These are phyloP conservation scores for Phytophthora pseudosyringae DNA, from an alignment of 352 stramenopile genomes.

Conservation along the genomic window DNA sequence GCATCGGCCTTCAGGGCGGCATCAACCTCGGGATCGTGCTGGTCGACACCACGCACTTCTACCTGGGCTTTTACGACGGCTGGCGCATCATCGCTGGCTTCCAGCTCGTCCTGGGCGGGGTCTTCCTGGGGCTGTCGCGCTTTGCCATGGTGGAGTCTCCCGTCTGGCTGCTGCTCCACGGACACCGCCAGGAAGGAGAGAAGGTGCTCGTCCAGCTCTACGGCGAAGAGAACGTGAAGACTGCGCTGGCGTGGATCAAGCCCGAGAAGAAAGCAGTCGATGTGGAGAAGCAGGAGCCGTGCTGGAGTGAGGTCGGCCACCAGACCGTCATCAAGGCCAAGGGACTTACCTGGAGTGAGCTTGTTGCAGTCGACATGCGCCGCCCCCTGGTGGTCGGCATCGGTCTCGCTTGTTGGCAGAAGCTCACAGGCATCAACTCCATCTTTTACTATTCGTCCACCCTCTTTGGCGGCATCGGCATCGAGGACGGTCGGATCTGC, in stretches of 20 bases:
- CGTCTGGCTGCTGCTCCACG: conserved; percentile 49
- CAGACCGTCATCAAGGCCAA: conserved; percentile 24
- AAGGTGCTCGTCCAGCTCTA: conserved; percentile 37
- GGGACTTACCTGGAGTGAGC: conserved; percentile 18
- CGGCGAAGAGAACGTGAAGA: conserved; percentile 39
- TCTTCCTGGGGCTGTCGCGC: conserved; percentile 43
- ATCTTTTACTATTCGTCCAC: conserved; percentile 60
- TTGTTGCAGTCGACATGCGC: conserved; percentile 30
- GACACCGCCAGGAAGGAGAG: conserved; percentile 32
- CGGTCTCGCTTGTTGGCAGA: conserved; percentile 39
- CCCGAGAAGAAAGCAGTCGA: conserved; percentile 16
- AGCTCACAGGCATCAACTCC: conserved; percentile 59
- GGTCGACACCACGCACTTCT: conserved; percentile 53
- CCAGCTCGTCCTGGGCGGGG: conserved; percentile 48
- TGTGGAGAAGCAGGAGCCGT: conserved; percentile 20
- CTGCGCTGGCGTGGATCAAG: conserved; percentile 40
- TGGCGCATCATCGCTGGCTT: conserved; percentile 64
- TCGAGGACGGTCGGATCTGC: conserved; percentile 38
- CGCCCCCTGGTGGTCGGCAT: conserved; percentile 40
- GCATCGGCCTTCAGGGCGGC: conserved; percentile 38
- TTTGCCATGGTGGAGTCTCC: conserved; percentile 58
- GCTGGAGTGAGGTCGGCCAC: conserved; percentile 35
- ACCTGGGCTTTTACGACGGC: conserved; percentile 41
- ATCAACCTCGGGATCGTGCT: conserved; percentile 48
- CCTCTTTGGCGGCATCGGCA: conserved; percentile 41